Conservation (phyloP, 164 flowering plant species). For the Dillenia suffruticosa region DNA sequence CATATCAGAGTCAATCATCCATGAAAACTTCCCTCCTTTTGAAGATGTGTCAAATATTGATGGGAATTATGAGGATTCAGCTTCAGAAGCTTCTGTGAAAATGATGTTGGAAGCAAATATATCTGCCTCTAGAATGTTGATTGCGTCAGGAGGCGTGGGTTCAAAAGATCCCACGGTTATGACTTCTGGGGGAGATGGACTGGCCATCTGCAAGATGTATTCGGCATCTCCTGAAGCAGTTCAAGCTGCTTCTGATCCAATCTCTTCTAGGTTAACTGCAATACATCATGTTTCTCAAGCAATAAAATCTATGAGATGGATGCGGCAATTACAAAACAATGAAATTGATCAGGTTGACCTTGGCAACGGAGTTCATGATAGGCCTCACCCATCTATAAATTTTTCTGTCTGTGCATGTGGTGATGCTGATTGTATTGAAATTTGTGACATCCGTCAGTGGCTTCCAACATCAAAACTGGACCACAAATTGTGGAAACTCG, state of each 20-base stretch:
- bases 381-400: constrained; percentile 26
- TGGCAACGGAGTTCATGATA: constrained; percentile 25
- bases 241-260: constrained; percentile 64
- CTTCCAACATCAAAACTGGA: constrained; percentile 86
- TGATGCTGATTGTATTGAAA: constrained; percentile 94
- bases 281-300: constrained; percentile 97
- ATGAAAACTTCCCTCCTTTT: constrained; percentile 24
- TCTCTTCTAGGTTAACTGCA: constrained; percentile 87
- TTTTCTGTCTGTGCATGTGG: constrained; percentile 85
- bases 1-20: constrained; percentile 31
- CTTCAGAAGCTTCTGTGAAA: constrained; percentile 23
- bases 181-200: constrained; percentile 24
- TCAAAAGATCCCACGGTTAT: constrained; percentile 8
- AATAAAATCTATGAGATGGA: constrained; percentile 91
- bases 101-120: constrained; percentile 21
- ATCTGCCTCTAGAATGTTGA: constrained; percentile 19
- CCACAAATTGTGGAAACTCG: constrained; percentile 88
- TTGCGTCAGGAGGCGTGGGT: constrained; percentile 15
- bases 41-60: constrained; percentile 14
- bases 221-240: constrained; percentile 28
- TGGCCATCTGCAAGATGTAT: constrained; percentile 29
- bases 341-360: constrained; percentile 38
- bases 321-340: constrained; percentile 58
- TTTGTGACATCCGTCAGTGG: constrained; percentile 93
- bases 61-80: constrained; percentile 18